phyloP scores from a whole-genome alignment of 441 rosid genomes.

The Flueggea neowawraea region DNA sequence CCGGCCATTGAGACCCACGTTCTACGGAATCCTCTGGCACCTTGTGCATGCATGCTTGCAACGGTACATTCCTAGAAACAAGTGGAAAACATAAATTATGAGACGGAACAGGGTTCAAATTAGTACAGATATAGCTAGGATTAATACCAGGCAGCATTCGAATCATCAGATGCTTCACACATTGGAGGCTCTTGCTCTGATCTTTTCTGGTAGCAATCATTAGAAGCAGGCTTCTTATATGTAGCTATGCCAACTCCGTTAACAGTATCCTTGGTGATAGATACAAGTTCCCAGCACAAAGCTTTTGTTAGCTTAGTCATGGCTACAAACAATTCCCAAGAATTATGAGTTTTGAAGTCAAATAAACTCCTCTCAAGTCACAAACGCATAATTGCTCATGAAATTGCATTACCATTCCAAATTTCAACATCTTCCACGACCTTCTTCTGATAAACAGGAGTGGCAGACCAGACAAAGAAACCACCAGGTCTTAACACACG shows the following conservation, averaged over 20 bases:
- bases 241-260: conserved; percentile 76
- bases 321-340: conserved; percentile 47
- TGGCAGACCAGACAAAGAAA: conserved; percentile 98
- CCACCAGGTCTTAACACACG: conserved; percentile 93
- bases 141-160: conserved; percentile 85
- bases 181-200: conserved; percentile 66
- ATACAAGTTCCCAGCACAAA: conserved; percentile 88
- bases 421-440: conserved; percentile 67
- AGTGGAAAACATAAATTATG: conserved; percentile 4
- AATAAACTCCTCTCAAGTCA: conserved; percentile 4
- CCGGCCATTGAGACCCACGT: conserved; percentile 94
- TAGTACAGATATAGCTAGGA: not conserved
- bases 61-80: conserved; percentile 72
- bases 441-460: conserved; percentile 94
- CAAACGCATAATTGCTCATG: conserved; percentile 7
- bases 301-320: conserved; percentile 61
- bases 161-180: conserved; percentile 75
- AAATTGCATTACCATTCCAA: conserved; percentile 61
- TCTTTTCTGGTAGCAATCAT: conserved; percentile 76
- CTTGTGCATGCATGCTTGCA: conserved; percentile 89
- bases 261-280: conserved; percentile 54
- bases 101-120: not conserved
- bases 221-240: conserved; percentile 72
- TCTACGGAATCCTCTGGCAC: conserved; percentile 50
- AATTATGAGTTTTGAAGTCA: conserved; percentile 19